Conservation (phyloP, 345 rosid species). For the Hypericum perforatum region DNA sequence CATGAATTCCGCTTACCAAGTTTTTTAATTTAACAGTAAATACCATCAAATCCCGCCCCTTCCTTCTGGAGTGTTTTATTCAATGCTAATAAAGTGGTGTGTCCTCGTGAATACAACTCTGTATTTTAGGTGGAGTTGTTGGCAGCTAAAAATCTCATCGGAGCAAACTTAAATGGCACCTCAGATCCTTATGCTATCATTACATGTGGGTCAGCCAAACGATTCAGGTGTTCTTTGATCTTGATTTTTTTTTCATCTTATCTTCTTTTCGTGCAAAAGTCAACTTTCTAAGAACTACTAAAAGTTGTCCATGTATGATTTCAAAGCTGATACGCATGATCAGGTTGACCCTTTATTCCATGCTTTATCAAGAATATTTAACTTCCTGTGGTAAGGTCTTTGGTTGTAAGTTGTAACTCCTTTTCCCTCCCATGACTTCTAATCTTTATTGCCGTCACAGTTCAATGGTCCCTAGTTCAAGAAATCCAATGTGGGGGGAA, state of each 20-base stretch:
- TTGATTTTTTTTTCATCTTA: conserved; percentile 5
- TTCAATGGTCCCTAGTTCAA: conserved; percentile 96
- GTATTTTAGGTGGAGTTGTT: conserved; percentile 66
- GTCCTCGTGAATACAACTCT: no score
- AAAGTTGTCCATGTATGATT: neutral
- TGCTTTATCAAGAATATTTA: neutral
- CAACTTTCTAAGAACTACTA: no score
- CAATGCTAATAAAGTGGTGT: neutral
- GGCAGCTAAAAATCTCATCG: conserved; percentile 96
- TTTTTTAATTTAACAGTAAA: neutral
- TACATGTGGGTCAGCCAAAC: conserved; percentile 86
- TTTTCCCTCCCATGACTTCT: conserved; percentile 3
- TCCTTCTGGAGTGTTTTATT: neutral
- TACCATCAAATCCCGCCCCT: neutral
- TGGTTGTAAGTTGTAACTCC: neutral
- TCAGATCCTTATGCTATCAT: conserved; percentile 98
- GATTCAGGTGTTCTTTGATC: conserved; percentile 82
- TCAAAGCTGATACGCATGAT: no score
- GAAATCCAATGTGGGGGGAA: conserved; percentile 99
- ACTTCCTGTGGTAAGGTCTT: neutral
- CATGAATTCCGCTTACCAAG: neutral
- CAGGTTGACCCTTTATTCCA: no score
- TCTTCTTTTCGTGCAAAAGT: no score
- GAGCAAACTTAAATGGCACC: conserved; percentile 91
- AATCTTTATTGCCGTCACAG: conserved; percentile 31